Base-by-base conservation (phyloP, 345 rosid species). In the Erucastrum elatum region DNA sequence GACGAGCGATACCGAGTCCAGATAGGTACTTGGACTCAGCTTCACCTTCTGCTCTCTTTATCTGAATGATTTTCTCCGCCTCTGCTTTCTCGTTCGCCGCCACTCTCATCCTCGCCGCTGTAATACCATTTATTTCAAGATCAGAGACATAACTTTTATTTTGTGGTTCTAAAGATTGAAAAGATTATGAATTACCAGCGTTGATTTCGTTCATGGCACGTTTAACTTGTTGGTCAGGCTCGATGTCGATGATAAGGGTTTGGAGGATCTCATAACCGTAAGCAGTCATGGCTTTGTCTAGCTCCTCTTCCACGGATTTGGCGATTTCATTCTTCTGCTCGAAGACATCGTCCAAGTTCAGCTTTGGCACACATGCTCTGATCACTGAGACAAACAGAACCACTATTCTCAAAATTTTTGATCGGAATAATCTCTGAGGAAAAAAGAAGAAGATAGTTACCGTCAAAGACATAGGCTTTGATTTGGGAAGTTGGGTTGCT, bases 291-390 rank as follows among this genome's bases (percentile, higher is more conserved):
- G 90, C 87, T 84, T 86, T 88, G 80, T 86, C 89, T 46, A 88
- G 81, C 76, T 88, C 89, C 34, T 80, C 85, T 82, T 88, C 91
- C 8, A 88, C 89, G 2, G 81, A 83, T 82, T 75, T 88, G 2
- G 89, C 91, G 0, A 86, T 86, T 15, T 83, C 87, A 71, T 88
- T 88, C 88, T 86, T 88, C 63, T 88, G 91, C 66, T 88, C 89
- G 12, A 88, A 88, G 26, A 78, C 91, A 75, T 81, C 82, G 75
- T 88, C 91, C 77, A 88, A 30, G 51, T 75, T 63, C 73, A 88
- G 58, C 82, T 84, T 86, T 9, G 91, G 91, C 35, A 88, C 91
- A 63, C 86, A 83, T 64, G 87, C 91, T 53, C 91, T 77, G 59
- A 88, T 88, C 69, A 88, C 91, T 88, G 73, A 61, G 68, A 61